Evolutionary conservation across 2,329 filamentous ascomycete genomes (phyloP), one percentile per base, ranked within the genome.

Genomic region (Alternaria metachromatica): DNA sequence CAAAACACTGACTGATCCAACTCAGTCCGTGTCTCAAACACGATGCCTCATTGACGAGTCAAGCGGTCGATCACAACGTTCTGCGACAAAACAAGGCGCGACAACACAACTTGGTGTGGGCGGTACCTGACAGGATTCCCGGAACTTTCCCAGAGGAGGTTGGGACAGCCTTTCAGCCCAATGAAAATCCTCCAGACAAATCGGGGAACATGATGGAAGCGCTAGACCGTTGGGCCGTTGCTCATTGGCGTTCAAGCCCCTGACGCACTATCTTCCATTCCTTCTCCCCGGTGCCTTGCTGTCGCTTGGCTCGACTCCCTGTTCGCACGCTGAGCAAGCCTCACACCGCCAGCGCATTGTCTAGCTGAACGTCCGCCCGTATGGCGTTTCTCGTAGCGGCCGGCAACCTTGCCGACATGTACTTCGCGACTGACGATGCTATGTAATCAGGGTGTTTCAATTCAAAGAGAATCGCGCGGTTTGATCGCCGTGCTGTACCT

Each of bases 291-390:
- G 63, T 63, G 63, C 70, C 65, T 71, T 66, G 57, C 55, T 63
- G 58, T 58, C 26, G 25, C 49, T 57, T 41, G 61, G 48, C 61
- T 45, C 25, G 13, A 56, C 49, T 63, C 63, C 60, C 64, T 67
- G 64, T 58, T 61, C 64, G 48, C 60, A 61, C 63, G 58, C 58
- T 61, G 60, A 62, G 71, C 68, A 73, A 71, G 72, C 68, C 66
- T 73, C 66, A 70, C 61, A 66, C 66, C 61, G 74, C 75, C 77
- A 76, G 68, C 75, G 67, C 72, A 75, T 64, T 64, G 59, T 62
- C 58, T 46, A 57, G 51, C 25, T 48, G 65, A 67, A 58, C 60
- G 60, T 64, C 65, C n/a, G 44, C 48, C 60, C 33, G 58, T 59
- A 58, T 64, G 51, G 37, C 64, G 53, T 60, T 63, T 56, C 55